Evolutionary conservation across 768 basidiomycete species (phyloP), one percentile per base, ranked within the genome.

Genomic region (Suillus bovinus): DNA sequence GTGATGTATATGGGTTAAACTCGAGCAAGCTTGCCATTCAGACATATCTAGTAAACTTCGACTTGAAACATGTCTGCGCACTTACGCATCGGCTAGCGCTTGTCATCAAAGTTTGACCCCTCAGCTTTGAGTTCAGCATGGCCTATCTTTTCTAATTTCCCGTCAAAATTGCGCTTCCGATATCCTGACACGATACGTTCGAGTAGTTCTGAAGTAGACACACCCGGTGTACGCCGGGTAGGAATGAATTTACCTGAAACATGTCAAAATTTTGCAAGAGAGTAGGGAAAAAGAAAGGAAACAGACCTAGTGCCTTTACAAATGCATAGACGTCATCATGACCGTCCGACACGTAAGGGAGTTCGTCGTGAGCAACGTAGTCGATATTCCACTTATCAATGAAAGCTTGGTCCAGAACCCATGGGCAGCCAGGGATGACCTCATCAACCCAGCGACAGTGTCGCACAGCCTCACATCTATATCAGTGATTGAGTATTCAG

Each of bases 361-460:
- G 86, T 70, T 98, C 96, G 70, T 99, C 97, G 69, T 99, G 97
- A 3, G 96, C 96, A 52, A 99, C 90, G 69, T 98, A 99, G 74
- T 99, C 97, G 65, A 99, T 96, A 74, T 89, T 73, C 74, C 91
- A 87, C 74, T 89, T 89, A 50, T 91, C 84, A 27, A 99, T 66
- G 73, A 97, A 99, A 0, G 82, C 87, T 60, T 89, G 80, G 66
- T 89, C 86, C 62, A 99, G 81, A 44, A 93, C 79, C 97, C 96
- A 98, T 2, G 97, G 97, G 3, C 90, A 91, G 42, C 93, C 90
- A 6, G 93, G 84, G 27, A 97, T 80, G 53, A 99, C 89, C 75
- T 98, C 91, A 72, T 97, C 94, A 1, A 95, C 94, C 96, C 96
- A 99, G 61, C 93, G 86, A 73, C 96, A 96, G 73, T 99, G 94